These are phyloP conservation scores for Pseudogymnoascus sp. DNA, from an alignment of 2,329 filamentous ascomycete species.

Conservation along the genomic window DNA sequence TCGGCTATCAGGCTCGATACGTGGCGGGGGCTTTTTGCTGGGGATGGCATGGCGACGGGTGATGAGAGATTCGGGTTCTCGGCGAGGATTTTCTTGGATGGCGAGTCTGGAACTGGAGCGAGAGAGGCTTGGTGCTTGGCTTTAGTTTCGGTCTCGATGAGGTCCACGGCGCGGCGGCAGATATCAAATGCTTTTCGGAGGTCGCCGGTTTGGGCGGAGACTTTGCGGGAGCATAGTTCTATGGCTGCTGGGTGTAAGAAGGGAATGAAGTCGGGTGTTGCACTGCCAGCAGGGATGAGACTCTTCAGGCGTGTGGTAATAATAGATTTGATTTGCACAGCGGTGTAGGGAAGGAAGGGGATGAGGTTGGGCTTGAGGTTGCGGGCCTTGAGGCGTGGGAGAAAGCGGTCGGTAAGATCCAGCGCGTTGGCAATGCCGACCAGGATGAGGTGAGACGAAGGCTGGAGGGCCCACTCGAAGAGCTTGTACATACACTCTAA, in stretches of 20 bases:
- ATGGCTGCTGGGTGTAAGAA: constrained; percentile 93
- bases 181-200: constrained; percentile 93
- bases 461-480: constrained; percentile 92
- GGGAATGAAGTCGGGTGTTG: constrained; percentile 56
- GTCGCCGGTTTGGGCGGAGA: constrained; percentile 88
- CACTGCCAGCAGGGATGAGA: constrained; percentile 50
- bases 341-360: constrained; percentile 87
- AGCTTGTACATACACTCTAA: constrained; percentile 81
- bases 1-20: constrained; percentile 15
- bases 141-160: constrained; percentile 77
- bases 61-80: constrained; percentile 73
- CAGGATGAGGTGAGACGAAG: constrained; percentile 68
- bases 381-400: constrained; percentile 85
- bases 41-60: constrained; percentile 33
- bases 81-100: constrained; percentile 66
- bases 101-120: constrained; percentile 48
- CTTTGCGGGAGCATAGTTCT: constrained; percentile 87
- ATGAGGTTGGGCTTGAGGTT: constrained; percentile 85
- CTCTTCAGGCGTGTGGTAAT: constrained; percentile 75
- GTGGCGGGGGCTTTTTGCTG: constrained; percentile 28
- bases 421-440: constrained; percentile 94
- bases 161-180: constrained; percentile 77
- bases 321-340: constrained; percentile 76
- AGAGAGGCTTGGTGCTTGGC: constrained; percentile 59
- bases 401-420: constrained; percentile 87